Evolutionary conservation across 257 asterid species (phyloP).

Genomic region (Ilex aquifolium): DNA sequence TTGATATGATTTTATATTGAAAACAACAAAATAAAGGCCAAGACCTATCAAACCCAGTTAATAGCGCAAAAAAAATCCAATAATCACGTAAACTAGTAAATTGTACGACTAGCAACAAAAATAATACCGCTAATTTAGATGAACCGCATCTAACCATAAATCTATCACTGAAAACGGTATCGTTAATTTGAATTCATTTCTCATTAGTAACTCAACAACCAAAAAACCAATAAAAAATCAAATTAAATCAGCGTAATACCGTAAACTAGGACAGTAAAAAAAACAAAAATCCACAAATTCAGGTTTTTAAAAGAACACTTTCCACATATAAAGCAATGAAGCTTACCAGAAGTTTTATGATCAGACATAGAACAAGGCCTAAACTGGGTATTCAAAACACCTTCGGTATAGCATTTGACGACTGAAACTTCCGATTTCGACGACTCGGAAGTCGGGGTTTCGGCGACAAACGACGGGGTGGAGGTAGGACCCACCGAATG

Average conservation of each 20-base stretch:
- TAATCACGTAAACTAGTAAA: too few species aligned
- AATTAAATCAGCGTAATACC: not conserved
- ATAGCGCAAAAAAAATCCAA: too few species aligned
- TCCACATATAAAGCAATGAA: slow-evolving; percentile 3
- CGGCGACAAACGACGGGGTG: slow-evolving; percentile 41
- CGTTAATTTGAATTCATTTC: too few species aligned
- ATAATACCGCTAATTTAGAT: too few species aligned
- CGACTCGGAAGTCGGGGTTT: slow-evolving; percentile 58
- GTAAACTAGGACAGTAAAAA: not conserved
- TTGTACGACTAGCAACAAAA: too few species aligned
- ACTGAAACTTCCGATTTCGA: slow-evolving; percentile 30
- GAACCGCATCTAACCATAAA: too few species aligned
- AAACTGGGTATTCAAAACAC: slow-evolving; percentile 9
- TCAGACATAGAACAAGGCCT: slow-evolving; percentile 17
- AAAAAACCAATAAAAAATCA: too few species aligned
- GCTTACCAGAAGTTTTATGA: slow-evolving; percentile 37
- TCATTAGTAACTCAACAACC: too few species aligned
- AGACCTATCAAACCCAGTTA: too few species aligned
- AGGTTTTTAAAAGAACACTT: not conserved
- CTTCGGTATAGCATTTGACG: slow-evolving; percentile 28
- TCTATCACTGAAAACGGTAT: too few species aligned
- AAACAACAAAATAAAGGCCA: too few species aligned
- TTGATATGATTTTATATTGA: too few species aligned
- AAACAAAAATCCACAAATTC: not conserved
- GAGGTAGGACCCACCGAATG: slow-evolving; percentile 15